Evolutionary conservation across 2,329 filamentous ascomycete genomes (phyloP), one percentile per base, ranked within the genome.

Genomic region (Graphilbum fragrans): DNA sequence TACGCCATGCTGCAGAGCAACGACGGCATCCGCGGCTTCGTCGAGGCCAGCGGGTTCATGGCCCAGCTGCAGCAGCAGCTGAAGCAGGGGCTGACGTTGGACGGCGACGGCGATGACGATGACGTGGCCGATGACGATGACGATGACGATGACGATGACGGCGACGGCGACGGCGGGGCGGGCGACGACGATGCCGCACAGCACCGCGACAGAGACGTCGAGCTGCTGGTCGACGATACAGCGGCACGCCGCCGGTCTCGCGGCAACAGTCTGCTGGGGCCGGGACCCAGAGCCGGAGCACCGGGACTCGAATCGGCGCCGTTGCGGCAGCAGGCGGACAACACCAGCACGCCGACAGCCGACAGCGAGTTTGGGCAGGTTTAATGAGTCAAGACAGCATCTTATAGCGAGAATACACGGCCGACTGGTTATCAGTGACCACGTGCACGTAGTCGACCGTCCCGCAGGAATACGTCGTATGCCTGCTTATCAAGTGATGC

Each of bases 241-340:
- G 77, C 69, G 45, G 70, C 73, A 38, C 58, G 62, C 38, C 63
- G 68, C 21, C 63, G 62, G 41, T 69, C 73, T 3, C 60, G 72
- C 50, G 66, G 77, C 44, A 65, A 67, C 44, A 82, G 78, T 48
- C 57, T 74, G 25, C 66, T 74, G 37, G 67, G 63, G 37, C 56
- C 49, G 6, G 29, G 29, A n/a, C n/a, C n/a, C 48, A 52, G 35
- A 32, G 52, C 45, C 16, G 52, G 48, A 0, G 50, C 49, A 10
- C 48, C 46, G 9, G 49, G 45, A 12, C 43, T 61, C 21, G 58
- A 60, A 46, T 57, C 56, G 35, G 56, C 57, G 17, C 58, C 58
- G 5, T 39, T 60, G 40, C 50, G 50, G 11, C 39, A 19, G 23
- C 34, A 36, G 25, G 27, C 9, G 4, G 22, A 18, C 16, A 16